These are phyloP conservation scores for Uronychia setigera DNA, from an alignment of 73 alveolate species.

Conservation along the genomic window DNA sequence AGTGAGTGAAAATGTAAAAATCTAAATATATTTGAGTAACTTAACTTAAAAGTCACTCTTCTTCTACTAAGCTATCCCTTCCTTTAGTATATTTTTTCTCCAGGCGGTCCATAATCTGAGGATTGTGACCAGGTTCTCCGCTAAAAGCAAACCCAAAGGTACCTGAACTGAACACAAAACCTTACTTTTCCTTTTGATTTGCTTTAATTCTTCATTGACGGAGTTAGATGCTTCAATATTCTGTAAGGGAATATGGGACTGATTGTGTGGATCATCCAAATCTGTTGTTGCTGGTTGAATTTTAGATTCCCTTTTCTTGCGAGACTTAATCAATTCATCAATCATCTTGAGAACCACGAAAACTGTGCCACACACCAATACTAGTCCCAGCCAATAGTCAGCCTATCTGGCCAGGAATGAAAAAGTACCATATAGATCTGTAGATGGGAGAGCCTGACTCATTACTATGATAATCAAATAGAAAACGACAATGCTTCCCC, in stretches of 20 bases:
- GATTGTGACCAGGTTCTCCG: constrained; percentile 55
- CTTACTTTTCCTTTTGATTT: too few relatives aligned
- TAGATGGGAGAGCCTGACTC: neutral
- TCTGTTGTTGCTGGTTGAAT: too few relatives aligned
- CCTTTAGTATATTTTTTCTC: neutral
- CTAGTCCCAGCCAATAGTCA: neutral
- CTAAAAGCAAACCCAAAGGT: constrained; percentile 58
- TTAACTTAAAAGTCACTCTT: neutral
- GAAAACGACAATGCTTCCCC: neutral
- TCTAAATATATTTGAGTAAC: too few relatives aligned
- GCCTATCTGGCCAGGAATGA: neutral
- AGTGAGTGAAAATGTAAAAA: too few relatives aligned
- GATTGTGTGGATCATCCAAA: too few relatives aligned
- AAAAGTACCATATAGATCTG: neutral
- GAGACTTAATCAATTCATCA: too few relatives aligned
- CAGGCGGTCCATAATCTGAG: constrained; percentile 23
- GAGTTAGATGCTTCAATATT: too few relatives aligned
- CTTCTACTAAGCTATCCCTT: neutral
- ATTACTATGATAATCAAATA: neutral
- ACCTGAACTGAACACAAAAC: too few relatives aligned
- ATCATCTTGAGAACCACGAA: neutral
- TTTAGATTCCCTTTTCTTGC: too few relatives aligned
- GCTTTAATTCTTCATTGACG: too few relatives aligned
- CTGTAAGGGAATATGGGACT: too few relatives aligned
- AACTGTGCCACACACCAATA: neutral